Percentiles rank a stretch among this genome's conserved stretches.
phyloP scores from a whole-genome alignment of 1,139 yeast genomes.

The Pneumocystis wakefieldiae region DNA sequence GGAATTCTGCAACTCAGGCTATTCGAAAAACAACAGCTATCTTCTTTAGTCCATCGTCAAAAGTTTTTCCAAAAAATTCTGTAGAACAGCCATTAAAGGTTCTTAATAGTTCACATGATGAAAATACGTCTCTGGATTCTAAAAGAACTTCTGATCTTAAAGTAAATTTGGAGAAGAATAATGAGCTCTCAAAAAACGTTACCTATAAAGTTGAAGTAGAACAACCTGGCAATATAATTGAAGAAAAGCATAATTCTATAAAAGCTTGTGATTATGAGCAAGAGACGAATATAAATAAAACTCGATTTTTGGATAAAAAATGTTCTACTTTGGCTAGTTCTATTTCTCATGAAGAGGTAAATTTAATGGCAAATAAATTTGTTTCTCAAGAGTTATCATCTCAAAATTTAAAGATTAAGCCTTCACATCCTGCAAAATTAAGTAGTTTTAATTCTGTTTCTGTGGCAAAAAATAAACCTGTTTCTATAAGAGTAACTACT shows the following conservation, averaged over 20 bases:
- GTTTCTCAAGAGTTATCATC: not conserved
- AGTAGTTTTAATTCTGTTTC: not conserved
- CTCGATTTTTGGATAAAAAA: not conserved
- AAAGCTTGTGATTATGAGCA: not conserved
- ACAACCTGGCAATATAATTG: not conserved
- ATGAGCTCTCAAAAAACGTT: not conserved
- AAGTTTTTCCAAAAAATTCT: not conserved
- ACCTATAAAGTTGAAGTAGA: not conserved
- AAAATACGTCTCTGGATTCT: not conserved
- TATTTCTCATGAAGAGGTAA: not conserved
- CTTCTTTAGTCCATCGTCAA: not conserved
- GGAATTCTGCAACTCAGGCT: not conserved
- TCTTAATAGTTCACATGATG: not conserved
- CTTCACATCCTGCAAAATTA: not conserved
- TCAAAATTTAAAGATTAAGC: not conserved
- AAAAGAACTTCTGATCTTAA: not conserved
- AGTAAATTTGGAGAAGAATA: not conserved
- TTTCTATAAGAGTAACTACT: conserved; percentile 11
- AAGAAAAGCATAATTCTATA: not conserved
- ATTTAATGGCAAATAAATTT: not conserved
- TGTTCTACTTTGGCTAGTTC: not conserved
- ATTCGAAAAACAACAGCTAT: not conserved
- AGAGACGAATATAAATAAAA: not conserved
- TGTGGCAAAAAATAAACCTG: conserved; percentile 1
- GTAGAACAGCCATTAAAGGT: not conserved